Evolutionary conservation across 192 early-diverging fungal genomes (phyloP).

Genomic region (Coemansia sp.): DNA sequence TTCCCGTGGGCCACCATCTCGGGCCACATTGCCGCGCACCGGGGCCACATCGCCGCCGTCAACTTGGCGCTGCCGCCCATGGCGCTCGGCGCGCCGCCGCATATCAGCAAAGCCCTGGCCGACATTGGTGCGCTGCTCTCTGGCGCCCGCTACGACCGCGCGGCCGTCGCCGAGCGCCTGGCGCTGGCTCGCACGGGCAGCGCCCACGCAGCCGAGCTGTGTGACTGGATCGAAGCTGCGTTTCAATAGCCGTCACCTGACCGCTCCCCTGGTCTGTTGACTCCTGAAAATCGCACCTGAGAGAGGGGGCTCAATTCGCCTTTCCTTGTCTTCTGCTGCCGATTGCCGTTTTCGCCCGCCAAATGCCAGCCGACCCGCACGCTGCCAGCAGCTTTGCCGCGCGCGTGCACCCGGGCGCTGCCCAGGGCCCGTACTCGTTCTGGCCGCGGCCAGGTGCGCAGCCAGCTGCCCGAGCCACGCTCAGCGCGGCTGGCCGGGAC

Average conservation of each 20-base stretch:
- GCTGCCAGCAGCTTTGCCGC: conserved; percentile 17
- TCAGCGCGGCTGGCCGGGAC: not conserved
- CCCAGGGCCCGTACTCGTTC: conserved; percentile 15
- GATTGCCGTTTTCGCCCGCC: too few species aligned
- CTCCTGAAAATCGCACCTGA: not conserved
- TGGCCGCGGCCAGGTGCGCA: conserved; percentile 6
- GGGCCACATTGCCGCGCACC: conserved; percentile 18
- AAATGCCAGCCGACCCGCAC: too few species aligned
- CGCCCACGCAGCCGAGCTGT: conserved; percentile 23
- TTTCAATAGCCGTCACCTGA: conserved; percentile 4
- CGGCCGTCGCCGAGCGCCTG: conserved; percentile 10
- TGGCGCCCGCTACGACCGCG: conserved; percentile 23
- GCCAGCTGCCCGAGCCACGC: not conserved
- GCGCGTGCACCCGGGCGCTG: conserved; percentile 24
- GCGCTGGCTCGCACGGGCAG: not conserved
- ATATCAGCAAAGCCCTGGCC: conserved; percentile 11
- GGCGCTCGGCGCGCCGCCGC: conserved; percentile 15
- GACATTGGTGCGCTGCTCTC: conserved; percentile 11
- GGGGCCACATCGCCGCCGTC: conserved; percentile 21
- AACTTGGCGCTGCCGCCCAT: conserved; percentile 1
- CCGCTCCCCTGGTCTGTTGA: not conserved
- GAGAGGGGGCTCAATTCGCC: too few species aligned
- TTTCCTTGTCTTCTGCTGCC: too few species aligned
- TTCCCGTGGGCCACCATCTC: conserved; percentile 30
- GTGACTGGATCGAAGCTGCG: conserved; percentile 25